Conservation (phyloP, 2,329 filamentous ascomycete genomes). For the Waltergamsia citrina region DNA sequence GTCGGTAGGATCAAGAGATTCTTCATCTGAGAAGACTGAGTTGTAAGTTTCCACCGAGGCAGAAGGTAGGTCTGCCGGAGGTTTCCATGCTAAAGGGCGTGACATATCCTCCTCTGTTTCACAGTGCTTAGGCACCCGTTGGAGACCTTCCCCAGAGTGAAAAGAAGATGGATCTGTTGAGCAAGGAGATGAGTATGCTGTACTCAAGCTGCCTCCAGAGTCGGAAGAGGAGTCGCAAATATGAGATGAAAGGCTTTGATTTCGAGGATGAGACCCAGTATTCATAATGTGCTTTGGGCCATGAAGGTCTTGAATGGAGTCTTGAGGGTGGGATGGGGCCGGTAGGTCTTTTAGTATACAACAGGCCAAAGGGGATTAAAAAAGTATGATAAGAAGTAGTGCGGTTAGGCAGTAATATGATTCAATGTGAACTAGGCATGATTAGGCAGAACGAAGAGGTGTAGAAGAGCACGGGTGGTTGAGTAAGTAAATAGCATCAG, state of each 20-base stretch:
- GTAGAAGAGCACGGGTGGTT: too few relatives aligned
- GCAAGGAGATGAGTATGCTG: conserved; percentile 5
- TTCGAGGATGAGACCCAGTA: background rate
- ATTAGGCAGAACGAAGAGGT: too few relatives aligned
- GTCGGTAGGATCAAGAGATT: conserved; percentile 6
- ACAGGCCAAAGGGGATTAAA: too few relatives aligned
- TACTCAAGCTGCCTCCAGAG: conserved; percentile 2
- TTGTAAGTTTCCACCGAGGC: conserved; percentile 69
- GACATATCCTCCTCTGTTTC: conserved; percentile 1
- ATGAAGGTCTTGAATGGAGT: too few relatives aligned
- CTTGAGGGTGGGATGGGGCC: too few relatives aligned
- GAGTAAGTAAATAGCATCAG: too few relatives aligned
- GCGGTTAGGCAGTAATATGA: too few relatives aligned
- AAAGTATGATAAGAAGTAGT: too few relatives aligned
- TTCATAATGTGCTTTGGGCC: background rate
- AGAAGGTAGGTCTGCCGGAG: background rate
- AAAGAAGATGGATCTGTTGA: conserved; percentile 1
- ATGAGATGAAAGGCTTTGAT: background rate
- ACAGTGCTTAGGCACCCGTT: background rate
- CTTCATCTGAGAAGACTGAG: conserved; percentile 46
- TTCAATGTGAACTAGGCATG: too few relatives aligned
- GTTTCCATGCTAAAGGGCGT: conserved; percentile 5
- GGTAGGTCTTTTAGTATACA: too few relatives aligned
- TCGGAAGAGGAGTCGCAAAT: background rate
- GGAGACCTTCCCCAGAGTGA: background rate